Conservation (phyloP, 257 asterid species). For the Solanum ossicruentum region DNA sequence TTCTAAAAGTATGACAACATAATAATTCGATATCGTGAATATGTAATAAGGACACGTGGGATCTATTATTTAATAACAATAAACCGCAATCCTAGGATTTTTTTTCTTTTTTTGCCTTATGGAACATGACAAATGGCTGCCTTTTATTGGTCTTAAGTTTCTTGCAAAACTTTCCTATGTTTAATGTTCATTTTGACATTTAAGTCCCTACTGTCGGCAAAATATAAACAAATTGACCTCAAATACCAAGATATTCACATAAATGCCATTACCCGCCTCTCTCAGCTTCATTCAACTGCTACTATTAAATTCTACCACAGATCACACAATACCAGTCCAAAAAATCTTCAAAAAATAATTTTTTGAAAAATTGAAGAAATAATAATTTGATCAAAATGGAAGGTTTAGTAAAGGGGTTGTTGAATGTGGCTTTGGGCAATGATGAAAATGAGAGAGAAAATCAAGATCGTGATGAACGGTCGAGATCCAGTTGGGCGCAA, state of each 20-base stretch:
- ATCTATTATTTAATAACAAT: no score
- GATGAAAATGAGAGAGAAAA: conserved; percentile 4
- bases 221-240: neutral
- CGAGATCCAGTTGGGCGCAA: conserved; percentile 85
- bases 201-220: neutral
- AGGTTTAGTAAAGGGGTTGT: conserved; percentile 52
- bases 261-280: conserved; percentile 1
- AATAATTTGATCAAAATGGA: conserved; percentile 30
- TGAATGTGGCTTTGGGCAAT: conserved; percentile 40
- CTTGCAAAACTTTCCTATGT: neutral
- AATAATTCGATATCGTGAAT: neutral
- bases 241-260: neutral
- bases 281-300: conserved; percentile 2
- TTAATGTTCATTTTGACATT: neutral
- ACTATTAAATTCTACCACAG: neutral
- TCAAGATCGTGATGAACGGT: conserved; percentile 29
- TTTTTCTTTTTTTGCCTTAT: neutral
- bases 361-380: neutral
- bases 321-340: neutral
- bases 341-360: neutral
- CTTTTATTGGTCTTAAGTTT: neutral
- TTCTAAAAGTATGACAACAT: neutral
- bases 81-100: no score
- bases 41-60: no score
- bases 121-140: neutral